Base-by-base conservation (phyloP, 169 alveolate species). In the Nephromyces sp. region DNA sequence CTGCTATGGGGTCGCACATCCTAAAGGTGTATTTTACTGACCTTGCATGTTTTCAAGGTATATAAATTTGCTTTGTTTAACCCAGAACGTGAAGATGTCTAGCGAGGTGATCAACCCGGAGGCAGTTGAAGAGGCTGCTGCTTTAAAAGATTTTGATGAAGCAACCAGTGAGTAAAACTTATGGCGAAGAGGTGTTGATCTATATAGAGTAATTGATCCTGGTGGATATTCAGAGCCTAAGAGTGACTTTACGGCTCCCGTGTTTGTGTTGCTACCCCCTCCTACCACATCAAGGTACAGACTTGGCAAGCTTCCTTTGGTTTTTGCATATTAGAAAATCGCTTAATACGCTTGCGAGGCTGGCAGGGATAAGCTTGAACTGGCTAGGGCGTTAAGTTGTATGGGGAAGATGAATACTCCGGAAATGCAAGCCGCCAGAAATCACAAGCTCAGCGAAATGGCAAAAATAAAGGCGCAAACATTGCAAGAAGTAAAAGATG, bases 361-460 rank as follows among this genome's bases (percentile, higher is more conserved):
- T n/a, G n/a, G 32, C 74, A 74, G 81, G 34, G 81, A 74, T 57
- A 74, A 74, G 63, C 61, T 74, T 57, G 81, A 74, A 65, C 68
- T 74, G 25, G 75, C 81, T 33, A n/a, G 81, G 28, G 81, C 81
- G 15, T 33, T 66, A 22, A 72, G 71, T 6, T 74, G 81, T 51
- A 52, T 63, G 21, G 81, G 81, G 21, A 74, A 74, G 33, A 66
- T 74, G 81, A 74, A 74, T 32, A 65, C 81, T 15, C 66, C 81
- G 0, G 81, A 74, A 25, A 66, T 74, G 75, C 68, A 72, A 22
- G 66, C 35, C 1, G 61, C 61, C 4, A 22, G 75, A 15, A 74
- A 30, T 22, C 76, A 74, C 0, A 52, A 66, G 30, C 33, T 74
- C 21, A 29, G 66, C 21, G 81, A 74, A 32, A 66, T 74, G 81